Conservation (phyloP, 805 yeast genomes). For the Pachysolen tannophilus region DNA sequence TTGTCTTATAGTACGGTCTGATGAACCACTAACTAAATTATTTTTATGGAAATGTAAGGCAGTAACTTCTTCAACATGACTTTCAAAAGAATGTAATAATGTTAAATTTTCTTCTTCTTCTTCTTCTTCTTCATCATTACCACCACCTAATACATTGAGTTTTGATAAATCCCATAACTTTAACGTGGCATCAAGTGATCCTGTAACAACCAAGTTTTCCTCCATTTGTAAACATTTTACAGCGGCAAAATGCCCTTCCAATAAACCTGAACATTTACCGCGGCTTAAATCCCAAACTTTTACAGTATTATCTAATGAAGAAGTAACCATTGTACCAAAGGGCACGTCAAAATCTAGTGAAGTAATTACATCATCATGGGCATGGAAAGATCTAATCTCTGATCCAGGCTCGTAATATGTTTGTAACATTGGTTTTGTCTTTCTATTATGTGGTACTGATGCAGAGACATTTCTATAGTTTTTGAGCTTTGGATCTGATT, state of each 20-base stretch:
- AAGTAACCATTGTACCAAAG: constrained; percentile 69
- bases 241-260: constrained; percentile 55
- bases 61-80: constrained; percentile 62
- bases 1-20: constrained; percentile 64
- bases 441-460: constrained; percentile 28
- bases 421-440: constrained; percentile 55
- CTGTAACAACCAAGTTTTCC: constrained; percentile 40
- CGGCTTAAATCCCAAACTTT: constrained; percentile 77
- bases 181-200: constrained; percentile 56
- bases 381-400: constrained; percentile 37
- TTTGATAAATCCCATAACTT: constrained; percentile 49
- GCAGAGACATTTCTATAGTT: constrained; percentile 16
- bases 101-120: constrained; percentile 22
- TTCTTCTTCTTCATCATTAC: constrained; percentile 16
- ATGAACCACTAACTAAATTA: constrained; percentile 60
- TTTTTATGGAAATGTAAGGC: constrained; percentile 47
- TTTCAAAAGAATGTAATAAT: constrained; percentile 43
- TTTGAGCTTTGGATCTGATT: constrained; percentile 19
- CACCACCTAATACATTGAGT: constrained; percentile 15
- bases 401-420: constrained; percentile 57
- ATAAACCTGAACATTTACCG: constrained; percentile 37
- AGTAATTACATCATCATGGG: constrained; percentile 46
- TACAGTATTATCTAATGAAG: constrained; percentile 70
- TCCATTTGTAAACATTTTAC: constrained; percentile 56
- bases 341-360: constrained; percentile 66